Conservation (phyloP, 2,329 filamentous ascomycete genomes). For the Beauveria sp. region DNA sequence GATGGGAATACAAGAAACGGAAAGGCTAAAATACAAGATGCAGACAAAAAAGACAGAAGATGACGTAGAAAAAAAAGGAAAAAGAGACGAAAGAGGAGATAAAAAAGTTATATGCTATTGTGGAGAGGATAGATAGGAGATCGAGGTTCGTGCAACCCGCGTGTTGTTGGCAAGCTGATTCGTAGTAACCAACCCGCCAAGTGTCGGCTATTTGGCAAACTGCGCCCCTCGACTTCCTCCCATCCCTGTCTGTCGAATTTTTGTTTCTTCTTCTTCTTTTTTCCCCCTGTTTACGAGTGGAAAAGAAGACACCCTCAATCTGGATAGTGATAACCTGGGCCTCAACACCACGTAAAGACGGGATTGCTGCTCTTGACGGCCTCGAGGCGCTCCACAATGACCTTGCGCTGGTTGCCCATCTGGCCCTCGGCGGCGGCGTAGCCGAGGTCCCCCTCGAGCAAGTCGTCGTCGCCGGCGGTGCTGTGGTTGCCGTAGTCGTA, state of each 20-base stretch:
- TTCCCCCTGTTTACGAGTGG: too few species aligned
- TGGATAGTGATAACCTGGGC: too few species aligned
- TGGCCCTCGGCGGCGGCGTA: constrained; percentile 91
- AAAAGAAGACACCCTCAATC: neutral
- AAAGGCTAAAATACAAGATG: too few species aligned
- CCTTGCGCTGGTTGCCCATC: constrained; percentile 84
- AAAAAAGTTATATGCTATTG: too few species aligned
- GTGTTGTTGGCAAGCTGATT: too few species aligned
- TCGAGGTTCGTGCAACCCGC: too few species aligned
- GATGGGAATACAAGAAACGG: too few species aligned
- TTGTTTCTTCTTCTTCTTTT: neutral
- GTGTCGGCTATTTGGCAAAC: neutral
- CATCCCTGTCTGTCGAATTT: neutral
- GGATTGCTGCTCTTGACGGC: constrained; percentile 93
- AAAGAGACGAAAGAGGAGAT: too few species aligned
- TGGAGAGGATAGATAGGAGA: too few species aligned
- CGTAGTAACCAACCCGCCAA: too few species aligned
- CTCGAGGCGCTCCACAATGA: constrained; percentile 94
- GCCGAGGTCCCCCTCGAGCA: constrained; percentile 85
- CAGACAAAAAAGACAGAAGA: too few species aligned
- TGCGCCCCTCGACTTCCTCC: neutral
- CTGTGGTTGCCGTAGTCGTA: constrained; percentile 54
- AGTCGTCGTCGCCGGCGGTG: constrained; percentile 50
- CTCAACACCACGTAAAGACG: constrained; percentile 91
- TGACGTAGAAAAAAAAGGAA: too few species aligned